Percentiles rank a stretch among this genome's conserved stretches.
Conservation (phyloP, 768 basidiomycete species). For the Leucocoprinus birnbaumii region DNA sequence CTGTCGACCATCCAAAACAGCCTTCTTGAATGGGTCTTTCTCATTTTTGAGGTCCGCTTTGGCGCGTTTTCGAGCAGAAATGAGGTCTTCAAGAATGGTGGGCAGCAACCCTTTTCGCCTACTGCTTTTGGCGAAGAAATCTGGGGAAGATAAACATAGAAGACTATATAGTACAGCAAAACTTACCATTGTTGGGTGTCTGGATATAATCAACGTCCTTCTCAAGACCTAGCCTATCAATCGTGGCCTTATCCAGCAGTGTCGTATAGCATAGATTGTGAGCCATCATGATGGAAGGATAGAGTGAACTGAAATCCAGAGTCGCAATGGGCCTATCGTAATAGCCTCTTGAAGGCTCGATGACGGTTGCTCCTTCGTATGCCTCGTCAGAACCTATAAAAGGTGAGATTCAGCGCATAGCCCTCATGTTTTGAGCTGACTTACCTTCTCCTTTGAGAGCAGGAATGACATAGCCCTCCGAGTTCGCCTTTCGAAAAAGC, state of each 20-base stretch:
- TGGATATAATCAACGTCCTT: slow-evolving; percentile 90
- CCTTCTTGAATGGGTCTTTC: slow-evolving; percentile 94
- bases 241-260: slow-evolving; percentile 75
- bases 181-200: slow-evolving; percentile 91
- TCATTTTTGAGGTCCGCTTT: slow-evolving; percentile 96
- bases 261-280: slow-evolving; percentile 99
- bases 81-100: slow-evolving; percentile 89
- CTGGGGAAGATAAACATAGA: slow-evolving; percentile 35
- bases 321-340: slow-evolving; percentile 97
- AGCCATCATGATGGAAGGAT: slow-evolving; percentile 99
- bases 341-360: slow-evolving; percentile 94
- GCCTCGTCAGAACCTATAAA: slow-evolving; percentile 83
- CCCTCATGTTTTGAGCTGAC: slow-evolving; percentile 7
- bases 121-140: slow-evolving; percentile 74
- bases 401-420: slow-evolving; percentile 1
- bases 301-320: slow-evolving; percentile 96
- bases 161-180: neutral
- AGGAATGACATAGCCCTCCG: slow-evolving; percentile 89
- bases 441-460: slow-evolving; percentile 81
- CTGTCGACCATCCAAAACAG: slow-evolving; percentile 96
- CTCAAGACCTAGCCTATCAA: slow-evolving; percentile 72
- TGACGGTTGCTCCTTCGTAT: slow-evolving; percentile 98
- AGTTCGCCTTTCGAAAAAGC: slow-evolving; percentile 88
- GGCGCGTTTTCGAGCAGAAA: slow-evolving; percentile 90
- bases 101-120: slow-evolving; percentile 89